A percentile compares a stretch with the other conserved stretches of the same genome.
Evolutionary conservation across 805 yeast species (phyloP).

Genomic region (Lachancea quebecensis): DNA sequence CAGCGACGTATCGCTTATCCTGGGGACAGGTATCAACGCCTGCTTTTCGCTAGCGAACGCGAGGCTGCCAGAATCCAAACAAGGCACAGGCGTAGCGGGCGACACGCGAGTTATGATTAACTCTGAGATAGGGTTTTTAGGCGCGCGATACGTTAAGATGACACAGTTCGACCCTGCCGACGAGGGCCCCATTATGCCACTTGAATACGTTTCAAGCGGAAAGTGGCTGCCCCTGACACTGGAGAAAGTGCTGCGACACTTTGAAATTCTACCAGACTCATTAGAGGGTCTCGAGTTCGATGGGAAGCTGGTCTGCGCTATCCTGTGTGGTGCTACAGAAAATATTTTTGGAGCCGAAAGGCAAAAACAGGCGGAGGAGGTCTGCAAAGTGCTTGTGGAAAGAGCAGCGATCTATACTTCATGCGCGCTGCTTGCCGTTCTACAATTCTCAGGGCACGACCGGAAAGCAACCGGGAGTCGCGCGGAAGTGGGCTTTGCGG

Average conservation of each 20-base stretch:
- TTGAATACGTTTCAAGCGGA: slow-evolving; percentile 26
- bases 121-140: slow-evolving; percentile 27
- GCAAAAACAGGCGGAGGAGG: slow-evolving; percentile 3
- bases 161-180: slow-evolving; percentile 16
- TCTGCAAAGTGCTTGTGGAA: slow-evolving; percentile 15
- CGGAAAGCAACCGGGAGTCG: slow-evolving; percentile 1
- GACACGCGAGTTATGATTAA: slow-evolving; percentile 16
- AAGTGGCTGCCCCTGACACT: slow-evolving; percentile 23
- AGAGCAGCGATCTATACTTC: slow-evolving; percentile 23
- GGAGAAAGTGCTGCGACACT: slow-evolving; percentile 13
- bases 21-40: slow-evolving; percentile 64
- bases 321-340: slow-evolving; percentile 8
- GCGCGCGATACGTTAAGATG: slow-evolving; percentile 13
- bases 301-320: slow-evolving; percentile 17
- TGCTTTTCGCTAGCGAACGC: slow-evolving; percentile 32
- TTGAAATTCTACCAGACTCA: slow-evolving; percentile 5
- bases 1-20: slow-evolving; percentile 46
- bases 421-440: slow-evolving; percentile 17
- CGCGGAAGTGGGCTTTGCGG: slow-evolving; percentile 25
- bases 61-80: slow-evolving; percentile 14
- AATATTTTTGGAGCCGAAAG: not conserved
- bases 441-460: not conserved
- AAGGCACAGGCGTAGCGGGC: not conserved
- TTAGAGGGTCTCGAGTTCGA: slow-evolving; percentile 9
- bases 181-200: slow-evolving; percentile 18